Evolutionary conservation across 2,329 filamentous ascomycete genomes (phyloP), one percentile per base, ranked within the genome.

Genomic region (Epichloe baconii): DNA sequence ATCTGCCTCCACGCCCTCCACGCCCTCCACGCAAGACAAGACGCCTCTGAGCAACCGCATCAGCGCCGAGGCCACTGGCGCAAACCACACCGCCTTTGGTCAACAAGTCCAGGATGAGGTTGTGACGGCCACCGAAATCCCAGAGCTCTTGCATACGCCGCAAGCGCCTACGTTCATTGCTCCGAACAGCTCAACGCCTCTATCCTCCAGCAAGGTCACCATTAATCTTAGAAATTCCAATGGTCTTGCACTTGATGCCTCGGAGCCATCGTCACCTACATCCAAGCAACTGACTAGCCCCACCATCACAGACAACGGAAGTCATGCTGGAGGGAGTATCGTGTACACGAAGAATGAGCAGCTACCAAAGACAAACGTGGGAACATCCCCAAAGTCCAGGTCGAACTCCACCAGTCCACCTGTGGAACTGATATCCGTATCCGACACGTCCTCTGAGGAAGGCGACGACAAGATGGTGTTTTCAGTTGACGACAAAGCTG

Each of bases 141-240:
- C 38, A 21, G 51, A 50, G 12, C n/a, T 49, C 8, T 41, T 41
- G 17, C 37, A 21, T 7, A 77, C 73, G 2, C 73, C 72, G 31
- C 67, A 71, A 46, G 63, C 43, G 15, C 17, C 49, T 2, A 15
- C 55, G 5, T 26, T 44, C 60, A 59, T 42, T 57, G 63, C 34
- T 56, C 61, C 45, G 59, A 65, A 48, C 57, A 67, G 48, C 62
- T 63, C 44, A 55, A 63, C 34, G 58, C 61, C 62, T 40, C 70
- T 71, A 38, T 71, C 74, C 37, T 78, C 78, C 3, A 82, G 76
- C 63, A 74, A 70, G 59, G 76, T 82, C 47, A 82, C 79, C 10
- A 74, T 83, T 50, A 82, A 82, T 59, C 66, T 82, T 47, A 76
- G 79, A 52, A 74, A 74, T 31, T 47, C 47, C 3, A 38, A 44